These are phyloP conservation scores for Lizanozyma gosingica DNA, from an alignment of 1,139 yeast genomes.

Conservation along the genomic window DNA sequence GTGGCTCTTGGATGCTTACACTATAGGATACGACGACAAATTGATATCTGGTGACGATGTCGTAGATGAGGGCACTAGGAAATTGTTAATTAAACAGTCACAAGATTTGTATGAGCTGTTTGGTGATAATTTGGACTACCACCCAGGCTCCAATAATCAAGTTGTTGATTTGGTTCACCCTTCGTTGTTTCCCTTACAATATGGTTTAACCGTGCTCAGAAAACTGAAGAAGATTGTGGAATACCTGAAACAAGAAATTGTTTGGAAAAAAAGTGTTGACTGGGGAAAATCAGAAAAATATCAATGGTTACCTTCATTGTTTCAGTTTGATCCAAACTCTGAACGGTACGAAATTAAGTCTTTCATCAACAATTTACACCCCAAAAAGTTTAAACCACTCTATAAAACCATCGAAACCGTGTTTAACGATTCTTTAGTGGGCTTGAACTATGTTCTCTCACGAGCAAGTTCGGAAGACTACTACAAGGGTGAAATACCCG, in stretches of 20 bases:
- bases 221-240: constrained; percentile 7
- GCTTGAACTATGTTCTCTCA: constrained; percentile 20
- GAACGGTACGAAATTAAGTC: constrained; percentile 15
- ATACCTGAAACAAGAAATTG: constrained; percentile 4
- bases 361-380: constrained; percentile 35
- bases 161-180: constrained; percentile 38
- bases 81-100: constrained; percentile 7
- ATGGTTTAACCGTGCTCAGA: constrained; percentile 17
- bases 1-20: constrained; percentile 5
- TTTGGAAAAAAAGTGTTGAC: constrained; percentile 11
- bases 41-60: constrained; percentile 11
- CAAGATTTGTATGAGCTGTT: constrained; percentile 9
- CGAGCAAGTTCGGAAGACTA: constrained; percentile 14
- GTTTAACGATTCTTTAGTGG: constrained; percentile 22
- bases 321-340: constrained; percentile 8
- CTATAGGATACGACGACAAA: constrained; percentile 13
- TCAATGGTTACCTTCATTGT: constrained; percentile 26
- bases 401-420: constrained; percentile 21
- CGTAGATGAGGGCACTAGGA: constrained; percentile 7
- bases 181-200: constrained; percentile 30
- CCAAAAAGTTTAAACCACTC: constrained; percentile 14
- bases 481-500: constrained; percentile 12
- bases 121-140: constrained; percentile 21
- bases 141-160: constrained; percentile 25
- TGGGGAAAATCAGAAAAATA: constrained; percentile 16